phyloP scores from a whole-genome alignment of 1,284 basidiomycete species.

The Takashimella tepidaria region DNA sequence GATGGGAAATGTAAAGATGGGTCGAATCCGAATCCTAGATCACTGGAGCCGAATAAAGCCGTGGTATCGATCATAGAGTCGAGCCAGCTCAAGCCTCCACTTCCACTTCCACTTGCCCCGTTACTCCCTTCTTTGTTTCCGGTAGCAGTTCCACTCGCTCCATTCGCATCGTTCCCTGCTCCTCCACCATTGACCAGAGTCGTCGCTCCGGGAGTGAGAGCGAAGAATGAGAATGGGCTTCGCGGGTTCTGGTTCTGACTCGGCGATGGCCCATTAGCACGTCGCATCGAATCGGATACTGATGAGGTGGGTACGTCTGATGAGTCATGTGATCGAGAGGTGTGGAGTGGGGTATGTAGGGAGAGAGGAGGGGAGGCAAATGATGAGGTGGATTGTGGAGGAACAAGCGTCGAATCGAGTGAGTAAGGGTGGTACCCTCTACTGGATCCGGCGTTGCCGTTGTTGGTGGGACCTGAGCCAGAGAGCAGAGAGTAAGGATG shows the following conservation, averaged over 20 bases:
- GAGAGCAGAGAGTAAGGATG: not conserved
- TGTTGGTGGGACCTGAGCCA: not conserved
- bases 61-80: conserved; percentile 19
- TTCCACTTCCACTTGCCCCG: conserved; percentile 5
- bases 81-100: conserved; percentile 20
- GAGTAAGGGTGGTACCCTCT: not conserved
- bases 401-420: not conserved
- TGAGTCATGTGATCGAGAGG: not conserved
- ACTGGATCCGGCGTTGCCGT: not conserved
- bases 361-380: not conserved
- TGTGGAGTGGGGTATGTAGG: not conserved
- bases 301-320: not conserved
- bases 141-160: not conserved
- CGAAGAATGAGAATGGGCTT: conserved; percentile 17
- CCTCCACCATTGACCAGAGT: not conserved
- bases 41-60: conserved; percentile 6
- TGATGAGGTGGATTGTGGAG: not conserved
- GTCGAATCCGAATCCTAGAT: conserved; percentile 11
- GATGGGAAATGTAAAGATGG: conserved; percentile 16
- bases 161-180: conserved; percentile 9
- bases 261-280: not conserved
- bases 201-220: conserved; percentile 11
- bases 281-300: not conserved
- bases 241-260: conserved; percentile 2
- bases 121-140: not conserved